Base-by-base conservation (phyloP, 2,329 filamentous ascomycete genomes). In the Sporothrix inflata region DNA sequence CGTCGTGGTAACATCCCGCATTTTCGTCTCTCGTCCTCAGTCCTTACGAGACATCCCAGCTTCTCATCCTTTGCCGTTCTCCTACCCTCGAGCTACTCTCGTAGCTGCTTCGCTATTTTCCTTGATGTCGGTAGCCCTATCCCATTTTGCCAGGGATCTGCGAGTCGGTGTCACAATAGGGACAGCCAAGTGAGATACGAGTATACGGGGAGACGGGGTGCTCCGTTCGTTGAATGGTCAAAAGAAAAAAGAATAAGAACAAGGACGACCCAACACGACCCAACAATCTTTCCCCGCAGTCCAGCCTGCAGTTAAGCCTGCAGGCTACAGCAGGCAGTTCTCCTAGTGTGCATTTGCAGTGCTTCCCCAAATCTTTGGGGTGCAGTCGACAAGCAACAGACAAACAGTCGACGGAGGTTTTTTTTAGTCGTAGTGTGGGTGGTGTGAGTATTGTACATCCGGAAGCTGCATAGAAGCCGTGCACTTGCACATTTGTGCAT, bases 401-500 rank as follows among this genome's bases (percentile, higher is more conserved):
- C 60, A 42, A 42, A 4, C 19, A 6, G 8, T 21, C 38, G 14
- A 65, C 57, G 57, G 57, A 65, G 21, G n/a, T 3, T 5, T 47
- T 21, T 53, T 40, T 45, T n/a, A n/a, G 19, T 21, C 51, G 12
- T 34, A 34, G 67, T 68, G 65, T 68, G 51, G 11, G 16, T 53
- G 27, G 12, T 34, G 14, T 30, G 63, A 49, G 42, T 67, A 67
- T 67, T 67, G 40, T 49, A 24, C 16, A 67, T n/a, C 63, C 63
- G 63, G 42, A 34, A 38, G 47, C 21, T 57, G 67, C 67, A 69
- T 69, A 60, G 11, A 53, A 67, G 24, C 60, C 66, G 47, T 42
- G 49, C 67, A 60, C 67, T 60, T 40, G 49, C 53, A 69, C 38
- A 69, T 69, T 47, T 69, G 51, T 69, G 67, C 67, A 47, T 69